Base-by-base conservation (phyloP, 352 stramenopile species). In the Peronospora destructor region DNA sequence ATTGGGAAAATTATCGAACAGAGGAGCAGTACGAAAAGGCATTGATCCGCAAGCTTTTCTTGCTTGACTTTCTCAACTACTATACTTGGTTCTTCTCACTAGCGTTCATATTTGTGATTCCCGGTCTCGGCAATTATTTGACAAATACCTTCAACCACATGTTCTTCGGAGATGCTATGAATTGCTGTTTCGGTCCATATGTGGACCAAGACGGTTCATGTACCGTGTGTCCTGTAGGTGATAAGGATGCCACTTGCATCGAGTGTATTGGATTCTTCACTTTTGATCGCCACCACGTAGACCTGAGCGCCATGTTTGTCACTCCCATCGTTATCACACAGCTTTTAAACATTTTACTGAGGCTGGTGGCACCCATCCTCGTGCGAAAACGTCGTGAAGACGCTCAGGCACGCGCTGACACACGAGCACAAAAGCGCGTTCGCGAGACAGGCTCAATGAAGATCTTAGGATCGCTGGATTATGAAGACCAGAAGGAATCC, bases 51-150 rank as follows among this genome's bases (percentile, higher is more conserved):
- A 92, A 94, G 51, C 62, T 94, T 10, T 90, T 94, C 37, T 30
- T 90, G 34, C 56, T 94, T 19, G 84, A 94, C 42, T 94, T 94
- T 40, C 61, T 94, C 23, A 94, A 94, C 67, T 94, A 94, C 68
- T 94, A 91, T 64, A 94, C 82, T 47, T 94, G 84, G 84, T 94
- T 94, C 62, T 94, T 94, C 59, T 88, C 74, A 55, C 75, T 94
- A 28, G 81, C 84, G 11, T 94, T 94, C 54, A 68, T 94, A 11
- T 92, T 90, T 49, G 84, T 92, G 52, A 87, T 94, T 38, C 81
- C 84, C 1, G 80, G 81, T 14, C 68, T 87, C 26, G 84, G 81
- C 14, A 81, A 92, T 56, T 85, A 84, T 52, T 58, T 94, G 38
- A 94, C 79, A 37, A 94, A 94, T 58, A 76, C 71, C 10, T 71